Base-by-base conservation (phyloP, 2,329 filamentous ascomycete genomes). In the Xylariaceae sp. region DNA sequence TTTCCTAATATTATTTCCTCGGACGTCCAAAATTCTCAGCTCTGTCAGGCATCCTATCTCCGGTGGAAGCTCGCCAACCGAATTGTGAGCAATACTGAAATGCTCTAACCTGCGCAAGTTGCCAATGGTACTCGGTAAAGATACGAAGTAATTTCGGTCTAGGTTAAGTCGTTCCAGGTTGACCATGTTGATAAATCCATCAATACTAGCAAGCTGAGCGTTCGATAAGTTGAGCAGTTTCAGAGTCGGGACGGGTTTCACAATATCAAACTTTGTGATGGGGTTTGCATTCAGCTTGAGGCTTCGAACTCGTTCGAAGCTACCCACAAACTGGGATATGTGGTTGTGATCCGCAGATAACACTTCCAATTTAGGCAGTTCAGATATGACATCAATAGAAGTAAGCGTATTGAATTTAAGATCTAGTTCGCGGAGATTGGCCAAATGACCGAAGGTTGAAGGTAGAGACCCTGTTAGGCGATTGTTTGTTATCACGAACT, bases 401-500 rank as follows among this genome's bases (percentile, higher is more conserved):
- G 86, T 85, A 52, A 99, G 88, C 16, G 82, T 80, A 67, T 99
- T 99, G 76, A 95, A 97, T 59, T 95, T 90, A 60, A 95, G 86
- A 70, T 99, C 94, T 41, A 99, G 83, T 71, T 97, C 92, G 58
- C 89, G 89, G 49, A 99, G 76, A 65, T 81, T 95, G 44, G 80
- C 73, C 7, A 97, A 74, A n/a, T 87, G 78, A 57, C 77, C 81
- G 65, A 97, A 88, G 0, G 84, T 81, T 1, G 80, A 74, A 8
- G 91, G 88, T 34, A 97, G 83, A 6, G 85, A 78, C 2, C 89
- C 89, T 18, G 81, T 80, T 13, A 99, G 76, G 56, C 88, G 86
- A 71, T 99, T 99, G 73, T 99, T 99, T 1, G 94, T 97, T 62
- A 96, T 92, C 74, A 94, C 90, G 29, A 99, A 80, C 59, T 92